phyloP scores from a whole-genome alignment of 345 rosid species.

The Laguncularia racemosa region DNA sequence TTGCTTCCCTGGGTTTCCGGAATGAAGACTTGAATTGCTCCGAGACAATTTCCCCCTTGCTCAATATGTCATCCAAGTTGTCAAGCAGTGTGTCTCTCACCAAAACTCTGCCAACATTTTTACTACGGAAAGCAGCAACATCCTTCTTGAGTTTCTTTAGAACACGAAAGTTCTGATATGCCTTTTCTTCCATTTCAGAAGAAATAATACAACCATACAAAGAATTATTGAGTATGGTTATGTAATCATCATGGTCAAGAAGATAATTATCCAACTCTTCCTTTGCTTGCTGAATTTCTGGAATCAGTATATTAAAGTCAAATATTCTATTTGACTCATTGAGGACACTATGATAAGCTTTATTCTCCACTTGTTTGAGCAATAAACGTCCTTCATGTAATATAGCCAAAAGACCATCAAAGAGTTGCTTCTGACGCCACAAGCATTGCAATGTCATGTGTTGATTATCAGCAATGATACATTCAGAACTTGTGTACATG shows the following conservation, averaged over 20 bases:
- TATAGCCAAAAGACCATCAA: no score
- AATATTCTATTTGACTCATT: no score
- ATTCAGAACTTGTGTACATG: constrained; percentile 25
- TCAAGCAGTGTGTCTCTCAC: constrained; percentile 37
- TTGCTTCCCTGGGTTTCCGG: constrained; percentile 15
- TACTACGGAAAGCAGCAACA: constrained; percentile 25
- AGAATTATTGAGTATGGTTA: constrained; percentile 21
- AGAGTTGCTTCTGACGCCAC: constrained; percentile 58
- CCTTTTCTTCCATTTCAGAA: constrained; percentile 34
- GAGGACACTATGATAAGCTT: no score
- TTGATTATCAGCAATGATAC: constrained; percentile 46
- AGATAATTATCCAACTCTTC: constrained; percentile 63
- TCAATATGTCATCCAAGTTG: constrained; percentile 37
- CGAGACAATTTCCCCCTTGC: constrained; percentile 55
- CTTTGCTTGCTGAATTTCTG: no score
- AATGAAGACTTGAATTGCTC: constrained; percentile 31
- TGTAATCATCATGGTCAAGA: constrained; percentile 31
- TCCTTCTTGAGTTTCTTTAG: constrained; percentile 54
- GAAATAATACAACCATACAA: constrained; percentile 37
- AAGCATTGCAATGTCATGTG: constrained; percentile 39
- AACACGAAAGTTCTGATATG: constrained; percentile 48
- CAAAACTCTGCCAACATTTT: constrained; percentile 35
- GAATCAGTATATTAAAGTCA: no score
- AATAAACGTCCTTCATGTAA: no score
- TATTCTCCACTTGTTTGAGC: no score